Conservation (phyloP, 805 yeast species). For the Cyberlindnera suaveolens region DNA sequence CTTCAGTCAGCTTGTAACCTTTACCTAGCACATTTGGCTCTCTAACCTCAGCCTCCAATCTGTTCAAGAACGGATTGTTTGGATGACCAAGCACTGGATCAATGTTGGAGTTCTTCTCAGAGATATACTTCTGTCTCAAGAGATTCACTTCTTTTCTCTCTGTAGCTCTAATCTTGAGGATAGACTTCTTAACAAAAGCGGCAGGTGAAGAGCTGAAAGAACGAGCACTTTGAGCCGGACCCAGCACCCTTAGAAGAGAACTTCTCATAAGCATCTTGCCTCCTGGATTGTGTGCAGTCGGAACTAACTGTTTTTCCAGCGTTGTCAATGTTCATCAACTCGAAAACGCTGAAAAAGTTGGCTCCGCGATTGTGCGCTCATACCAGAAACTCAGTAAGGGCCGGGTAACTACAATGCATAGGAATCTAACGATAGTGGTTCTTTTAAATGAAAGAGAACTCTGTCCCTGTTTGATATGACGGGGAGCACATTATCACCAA, state of each 20-base stretch:
- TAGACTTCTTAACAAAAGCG: conserved; percentile 16
- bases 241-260: conserved; percentile 8
- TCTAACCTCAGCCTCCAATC: conserved; percentile 58
- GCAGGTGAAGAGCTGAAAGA: conserved; percentile 8
- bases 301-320: too few relatives aligned
- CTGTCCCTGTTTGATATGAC: neutral
- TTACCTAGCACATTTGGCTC: conserved; percentile 61
- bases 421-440: too few relatives aligned
- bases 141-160: conserved; percentile 22
- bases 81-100: conserved; percentile 85
- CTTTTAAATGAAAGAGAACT: neutral
- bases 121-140: conserved; percentile 22
- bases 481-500: conserved; percentile 2
- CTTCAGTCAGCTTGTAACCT: conserved; percentile 54
- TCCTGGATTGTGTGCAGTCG: too few relatives aligned
- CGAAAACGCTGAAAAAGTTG: too few relatives aligned
- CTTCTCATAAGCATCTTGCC: conserved; percentile 6
- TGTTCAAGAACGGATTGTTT: conserved; percentile 56
- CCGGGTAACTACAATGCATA: too few relatives aligned
- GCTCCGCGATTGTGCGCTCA: too few relatives aligned
- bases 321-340: too few relatives aligned
- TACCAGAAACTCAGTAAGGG: too few relatives aligned
- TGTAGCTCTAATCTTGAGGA: conserved; percentile 19
- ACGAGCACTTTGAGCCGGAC: conserved; percentile 6
- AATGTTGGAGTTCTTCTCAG: conserved; percentile 19